These are phyloP conservation scores for Liriodendron chinense DNA, from an alignment of 164 flowering plant genomes.

Conservation along the genomic window DNA sequence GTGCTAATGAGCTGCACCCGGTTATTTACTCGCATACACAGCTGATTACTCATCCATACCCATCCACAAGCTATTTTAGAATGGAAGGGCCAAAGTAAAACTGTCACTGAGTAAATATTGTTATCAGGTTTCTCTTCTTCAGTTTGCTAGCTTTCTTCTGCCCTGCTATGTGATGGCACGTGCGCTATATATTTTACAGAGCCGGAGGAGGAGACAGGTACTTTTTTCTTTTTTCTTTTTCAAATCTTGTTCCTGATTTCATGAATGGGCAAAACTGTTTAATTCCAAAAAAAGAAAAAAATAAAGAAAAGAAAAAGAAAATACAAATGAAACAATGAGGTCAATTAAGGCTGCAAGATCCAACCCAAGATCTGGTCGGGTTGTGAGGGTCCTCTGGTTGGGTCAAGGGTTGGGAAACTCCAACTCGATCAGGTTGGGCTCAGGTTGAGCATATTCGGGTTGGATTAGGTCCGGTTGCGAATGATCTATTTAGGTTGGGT, in stretches of 20 bases:
- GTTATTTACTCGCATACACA: too few relatives aligned
- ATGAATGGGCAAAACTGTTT: background rate
- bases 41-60: too few relatives aligned
- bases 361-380: background rate
- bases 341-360: background rate
- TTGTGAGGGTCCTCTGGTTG: background rate
- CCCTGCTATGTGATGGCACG: slow-evolving; percentile 65
- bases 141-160: slow-evolving; percentile 61
- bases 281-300: too few relatives aligned
- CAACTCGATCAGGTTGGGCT: background rate
- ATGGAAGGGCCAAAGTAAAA: too few relatives aligned
- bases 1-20: too few relatives aligned
- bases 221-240: background rate
- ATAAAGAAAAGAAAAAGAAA: background rate
- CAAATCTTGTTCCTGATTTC: background rate
- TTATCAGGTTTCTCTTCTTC: slow-evolving; percentile 63
- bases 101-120: slow-evolving; percentile 10
- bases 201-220: slow-evolving; percentile 68
- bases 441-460: too few relatives aligned
- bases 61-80: too few relatives aligned
- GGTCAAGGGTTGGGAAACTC: background rate
- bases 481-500: too few relatives aligned
- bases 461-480: too few relatives aligned
- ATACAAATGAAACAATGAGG: background rate
- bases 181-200: slow-evolving; percentile 46